phyloP scores from a whole-genome alignment of 306 rosid species.

The Dalbergia cochinchinensis region DNA sequence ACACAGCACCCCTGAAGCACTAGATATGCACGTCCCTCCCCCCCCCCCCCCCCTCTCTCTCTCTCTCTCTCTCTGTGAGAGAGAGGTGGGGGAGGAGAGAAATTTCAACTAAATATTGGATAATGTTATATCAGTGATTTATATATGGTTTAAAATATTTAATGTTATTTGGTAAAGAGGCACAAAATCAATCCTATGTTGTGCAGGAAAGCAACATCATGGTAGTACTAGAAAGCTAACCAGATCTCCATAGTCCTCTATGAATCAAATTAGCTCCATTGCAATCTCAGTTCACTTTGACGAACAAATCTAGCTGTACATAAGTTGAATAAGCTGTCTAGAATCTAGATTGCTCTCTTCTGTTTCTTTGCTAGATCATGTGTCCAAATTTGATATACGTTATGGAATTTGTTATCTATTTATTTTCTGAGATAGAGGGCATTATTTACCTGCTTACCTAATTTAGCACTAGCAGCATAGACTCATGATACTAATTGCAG shows the following conservation, averaged over 20 bases:
- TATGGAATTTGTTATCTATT: background rate
- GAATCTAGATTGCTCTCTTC: constrained; percentile 7
- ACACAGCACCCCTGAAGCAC: constrained; percentile 32
- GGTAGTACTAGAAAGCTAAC: background rate
- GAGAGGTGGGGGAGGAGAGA: background rate
- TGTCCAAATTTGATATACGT: constrained; percentile 10
- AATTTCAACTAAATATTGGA: constrained; percentile 26
- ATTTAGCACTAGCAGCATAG: background rate
- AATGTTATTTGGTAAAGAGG: background rate
- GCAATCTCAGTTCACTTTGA: background rate
- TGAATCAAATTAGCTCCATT: background rate
- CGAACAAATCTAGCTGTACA: constrained; percentile 12
- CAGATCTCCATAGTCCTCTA: background rate
- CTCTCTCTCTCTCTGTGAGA: background rate
- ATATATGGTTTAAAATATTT: too few relatives aligned
- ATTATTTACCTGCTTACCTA: constrained; percentile 24
- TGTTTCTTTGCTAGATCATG: constrained; percentile 1
- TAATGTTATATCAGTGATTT: background rate
- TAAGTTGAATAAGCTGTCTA: constrained; percentile 16
- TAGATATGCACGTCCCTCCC: background rate
- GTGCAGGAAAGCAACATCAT: constrained; percentile 15
- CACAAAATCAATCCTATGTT: background rate
- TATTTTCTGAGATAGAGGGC: background rate
- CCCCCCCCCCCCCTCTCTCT: too few relatives aligned
- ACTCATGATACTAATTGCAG: constrained; percentile 51